Evolutionary conservation across 345 rosid species (phyloP), one percentile per base, ranked within the genome.

Genomic region (Eutrema heterophyllum): DNA sequence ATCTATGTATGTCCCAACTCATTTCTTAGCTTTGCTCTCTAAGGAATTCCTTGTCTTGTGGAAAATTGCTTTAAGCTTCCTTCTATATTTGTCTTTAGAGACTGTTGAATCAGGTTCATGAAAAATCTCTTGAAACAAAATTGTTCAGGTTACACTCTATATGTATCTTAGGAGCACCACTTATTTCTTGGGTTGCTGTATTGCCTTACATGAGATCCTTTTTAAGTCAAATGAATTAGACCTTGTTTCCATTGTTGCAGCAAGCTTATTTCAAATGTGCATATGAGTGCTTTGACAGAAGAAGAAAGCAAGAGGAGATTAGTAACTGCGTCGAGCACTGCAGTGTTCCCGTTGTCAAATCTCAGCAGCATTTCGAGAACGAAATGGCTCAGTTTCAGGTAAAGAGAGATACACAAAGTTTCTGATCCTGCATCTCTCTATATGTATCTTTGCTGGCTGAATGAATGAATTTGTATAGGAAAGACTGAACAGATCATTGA

Each of bases 211-310:
- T 66, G 70, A 21, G 24, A 56, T 65, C 4, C 0, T 21, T 14
- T 12, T 9, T 0, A 11, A 44, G 5, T n/a, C 5, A 26, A 43
- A 16, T 10, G 38, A 29, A 66, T 38, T n/a, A 62, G 16, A n/a
- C 51, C n/a, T 10, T 58, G 29, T 14, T 55, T 70, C 15, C 15
- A 9, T 64, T 61, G 38, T 65, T 83, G 85, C 96, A 89, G 98
- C 91, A 88, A 93, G 96, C 97, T 4, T 93, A 91, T 77, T 91
- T 93, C 92, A 93, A 86, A 55, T 93, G 97, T 74, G 98, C 97
- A 2, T 83, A 88, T 14, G 93, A 86, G 64, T 93, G 98, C 90
- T 90, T 90, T 72, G 98, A 93, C 79, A 79, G 93, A 79, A 83
- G 81, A 46, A 80, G 89, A 68, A 86, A 76, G 56, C 91, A 91